Conservation (phyloP, 345 rosid species). For the Noccaea caerulescens region DNA sequence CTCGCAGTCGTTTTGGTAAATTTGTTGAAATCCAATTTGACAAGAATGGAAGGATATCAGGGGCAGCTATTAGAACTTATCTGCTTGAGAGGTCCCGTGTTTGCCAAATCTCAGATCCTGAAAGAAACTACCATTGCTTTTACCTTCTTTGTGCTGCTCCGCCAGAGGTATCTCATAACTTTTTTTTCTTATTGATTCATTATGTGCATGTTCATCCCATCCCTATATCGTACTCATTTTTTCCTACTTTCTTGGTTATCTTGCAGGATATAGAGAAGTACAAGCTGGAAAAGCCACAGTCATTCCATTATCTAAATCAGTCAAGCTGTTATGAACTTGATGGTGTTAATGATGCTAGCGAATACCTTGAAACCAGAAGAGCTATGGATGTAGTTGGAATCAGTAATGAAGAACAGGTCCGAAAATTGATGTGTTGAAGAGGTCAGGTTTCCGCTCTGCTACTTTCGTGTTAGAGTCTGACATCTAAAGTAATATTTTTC, state of each 20-base stretch:
- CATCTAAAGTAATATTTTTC: conserved; percentile 39
- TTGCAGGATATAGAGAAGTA: conserved; percentile 67
- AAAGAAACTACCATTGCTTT: conserved; percentile 93
- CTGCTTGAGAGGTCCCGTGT: conserved; percentile 95
- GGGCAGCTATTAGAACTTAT: conserved; percentile 92
- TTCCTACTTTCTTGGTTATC: conserved; percentile 19
- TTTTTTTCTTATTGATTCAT: conserved; percentile 19
- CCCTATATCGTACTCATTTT: background rate
- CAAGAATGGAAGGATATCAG: conserved; percentile 89
- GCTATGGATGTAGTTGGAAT: conserved; percentile 96
- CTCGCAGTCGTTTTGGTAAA: conserved; percentile 89
- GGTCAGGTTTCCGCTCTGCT: background rate
- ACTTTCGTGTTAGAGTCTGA: conserved; percentile 44
- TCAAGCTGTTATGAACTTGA: conserved; percentile 74
- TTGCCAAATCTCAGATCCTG: conserved; percentile 91
- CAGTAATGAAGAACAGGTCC: conserved; percentile 47
- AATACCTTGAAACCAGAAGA: conserved; percentile 85
- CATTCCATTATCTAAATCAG: conserved; percentile 83
- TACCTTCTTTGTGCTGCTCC: conserved; percentile 96
- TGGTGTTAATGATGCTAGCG: conserved; percentile 82
- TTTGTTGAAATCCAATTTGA: conserved; percentile 95
- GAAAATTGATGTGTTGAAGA: conserved; percentile 12
- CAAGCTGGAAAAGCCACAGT: conserved; percentile 64
- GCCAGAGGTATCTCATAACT: conserved; percentile 60
- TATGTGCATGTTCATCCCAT: conserved; percentile 30